Conservation (phyloP, 805 yeast genomes). For the Barnettozyma salicaria region DNA sequence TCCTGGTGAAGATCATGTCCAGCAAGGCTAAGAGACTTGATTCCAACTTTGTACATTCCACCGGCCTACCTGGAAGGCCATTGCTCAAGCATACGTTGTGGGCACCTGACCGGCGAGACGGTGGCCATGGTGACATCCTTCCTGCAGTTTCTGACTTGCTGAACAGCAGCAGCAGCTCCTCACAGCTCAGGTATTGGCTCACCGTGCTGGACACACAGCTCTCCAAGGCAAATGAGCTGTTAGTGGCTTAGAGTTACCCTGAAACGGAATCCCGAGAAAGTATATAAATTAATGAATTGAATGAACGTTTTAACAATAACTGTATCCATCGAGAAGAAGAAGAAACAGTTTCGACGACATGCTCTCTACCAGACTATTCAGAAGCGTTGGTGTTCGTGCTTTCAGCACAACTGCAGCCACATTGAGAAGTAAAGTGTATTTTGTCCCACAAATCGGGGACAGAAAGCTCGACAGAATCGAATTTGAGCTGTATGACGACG, state of each 20-base stretch:
- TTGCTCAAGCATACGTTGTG: slow-evolving; percentile 63
- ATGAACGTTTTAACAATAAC: neutral
- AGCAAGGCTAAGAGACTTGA: slow-evolving; percentile 30
- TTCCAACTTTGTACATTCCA: slow-evolving; percentile 29
- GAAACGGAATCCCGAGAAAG: neutral
- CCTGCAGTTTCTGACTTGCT: slow-evolving; percentile 59
- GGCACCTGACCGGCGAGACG: slow-evolving; percentile 52
- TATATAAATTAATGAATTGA: neutral
- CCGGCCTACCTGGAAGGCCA: slow-evolving; percentile 42
- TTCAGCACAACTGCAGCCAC: slow-evolving; percentile 22
- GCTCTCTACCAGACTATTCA: slow-evolving; percentile 14
- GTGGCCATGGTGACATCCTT: slow-evolving; percentile 44
- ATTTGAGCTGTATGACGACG: slow-evolving; percentile 29
- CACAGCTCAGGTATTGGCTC: slow-evolving; percentile 17
- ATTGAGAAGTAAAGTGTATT: slow-evolving; percentile 46
- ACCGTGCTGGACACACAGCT: slow-evolving; percentile 7
- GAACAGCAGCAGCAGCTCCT: slow-evolving; percentile 40
- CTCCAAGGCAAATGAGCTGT: slow-evolving; percentile 5
- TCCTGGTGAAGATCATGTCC: slow-evolving; percentile 50
- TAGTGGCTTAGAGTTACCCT: neutral
- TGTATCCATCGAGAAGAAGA: neutral
- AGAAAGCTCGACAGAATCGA: slow-evolving; percentile 37
- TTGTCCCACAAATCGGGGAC: slow-evolving; percentile 52
- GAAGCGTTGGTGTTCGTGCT: slow-evolving; percentile 17
- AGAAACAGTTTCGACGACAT: too few relatives aligned